These are phyloP conservation scores for Biscogniauxia sp. DNA, from an alignment of 2,329 filamentous ascomycete genomes.

Conservation along the genomic window DNA sequence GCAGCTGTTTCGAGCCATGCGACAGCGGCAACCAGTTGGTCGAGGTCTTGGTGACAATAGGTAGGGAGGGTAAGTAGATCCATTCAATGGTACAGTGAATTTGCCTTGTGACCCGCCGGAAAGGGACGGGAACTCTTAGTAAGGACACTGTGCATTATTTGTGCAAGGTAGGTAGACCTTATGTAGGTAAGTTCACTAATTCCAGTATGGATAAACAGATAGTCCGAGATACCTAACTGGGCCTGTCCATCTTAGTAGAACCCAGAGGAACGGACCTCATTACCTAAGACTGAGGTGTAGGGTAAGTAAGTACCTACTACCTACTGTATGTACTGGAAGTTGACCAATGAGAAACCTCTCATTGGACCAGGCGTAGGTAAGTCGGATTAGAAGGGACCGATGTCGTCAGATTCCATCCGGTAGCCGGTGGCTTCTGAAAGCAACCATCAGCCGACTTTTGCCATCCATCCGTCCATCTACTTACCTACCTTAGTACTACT, in stretches of 20 bases:
- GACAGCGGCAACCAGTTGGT: background rate
- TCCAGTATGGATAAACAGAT: background rate
- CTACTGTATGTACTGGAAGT: background rate
- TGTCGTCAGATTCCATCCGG: slow-evolving; percentile 26
- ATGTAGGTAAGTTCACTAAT: too few relatives aligned
- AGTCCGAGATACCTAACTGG: background rate
- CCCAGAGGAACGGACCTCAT: too few relatives aligned
- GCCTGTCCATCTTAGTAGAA: too few relatives aligned
- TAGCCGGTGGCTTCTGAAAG: slow-evolving; percentile 12
- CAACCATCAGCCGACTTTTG: slow-evolving; percentile 31
- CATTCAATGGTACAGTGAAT: background rate
- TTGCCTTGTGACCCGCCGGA: background rate
- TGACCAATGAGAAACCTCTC: slow-evolving; percentile 31
- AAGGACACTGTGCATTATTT: background rate
- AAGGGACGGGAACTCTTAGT: background rate
- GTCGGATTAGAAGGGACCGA: slow-evolving; percentile 30
- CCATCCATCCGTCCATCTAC: slow-evolving; percentile 7
- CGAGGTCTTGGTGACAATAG: too few relatives aligned
- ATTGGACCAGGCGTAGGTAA: slow-evolving; percentile 39
- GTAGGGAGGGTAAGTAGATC: too few relatives aligned
- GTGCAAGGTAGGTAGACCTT: too few relatives aligned
- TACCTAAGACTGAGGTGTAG: too few relatives aligned
- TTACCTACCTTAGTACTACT: too few relatives aligned
- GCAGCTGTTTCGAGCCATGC: background rate
- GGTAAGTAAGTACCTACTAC: background rate